Base-by-base conservation (phyloP, 192 early-diverging fungal species). In the Coemansia aciculifera region DNA sequence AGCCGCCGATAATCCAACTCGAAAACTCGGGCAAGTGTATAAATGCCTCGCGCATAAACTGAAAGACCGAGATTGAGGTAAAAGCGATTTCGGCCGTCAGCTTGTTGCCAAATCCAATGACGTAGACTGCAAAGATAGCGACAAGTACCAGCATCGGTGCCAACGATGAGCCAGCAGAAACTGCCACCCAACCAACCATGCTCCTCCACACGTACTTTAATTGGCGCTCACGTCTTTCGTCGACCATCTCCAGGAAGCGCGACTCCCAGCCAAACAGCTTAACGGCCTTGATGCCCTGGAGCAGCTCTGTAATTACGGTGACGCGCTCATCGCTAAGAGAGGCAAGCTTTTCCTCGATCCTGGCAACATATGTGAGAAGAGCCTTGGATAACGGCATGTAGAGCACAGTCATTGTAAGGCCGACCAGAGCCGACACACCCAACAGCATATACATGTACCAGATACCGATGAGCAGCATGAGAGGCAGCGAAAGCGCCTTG, bases 221-320 rank as follows among this genome's bases (percentile, higher is more conserved):
- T 75, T 94, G 91, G 29, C 74, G 76, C 59, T 88, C 87, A 62
- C 91, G 86, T 11, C 85, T 72, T 31, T 79, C 82, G n/a, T 86
- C 84, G 15, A 96, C 79, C 49, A 87, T 86, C 23, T 84, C 80
- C 48, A 87, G 64, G 67, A 98, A 94, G 52, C 84, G 84, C 23
- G 82, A 62, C 76, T 93, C 92, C 92, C 92, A 94, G 31, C 89
- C 90, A 76, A 92, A 92, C 70, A 97, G 89, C 69, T 98, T 98
- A 59, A 98, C 88, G 24, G 97, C 89, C 40, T 93, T 86, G 48
- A 98, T 96, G 31, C 93, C 94, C 77, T 93, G 86, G 32, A 95
- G 73, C 31, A 93, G 79, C 82, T 98, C 94, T 62, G 92, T 97
- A 38, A 92, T 89, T 43, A 85, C 78, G 34, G 88, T 84, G 29